Conservation (phyloP, 2,329 filamentous ascomycete genomes). For the Cadophora sp. region DNA sequence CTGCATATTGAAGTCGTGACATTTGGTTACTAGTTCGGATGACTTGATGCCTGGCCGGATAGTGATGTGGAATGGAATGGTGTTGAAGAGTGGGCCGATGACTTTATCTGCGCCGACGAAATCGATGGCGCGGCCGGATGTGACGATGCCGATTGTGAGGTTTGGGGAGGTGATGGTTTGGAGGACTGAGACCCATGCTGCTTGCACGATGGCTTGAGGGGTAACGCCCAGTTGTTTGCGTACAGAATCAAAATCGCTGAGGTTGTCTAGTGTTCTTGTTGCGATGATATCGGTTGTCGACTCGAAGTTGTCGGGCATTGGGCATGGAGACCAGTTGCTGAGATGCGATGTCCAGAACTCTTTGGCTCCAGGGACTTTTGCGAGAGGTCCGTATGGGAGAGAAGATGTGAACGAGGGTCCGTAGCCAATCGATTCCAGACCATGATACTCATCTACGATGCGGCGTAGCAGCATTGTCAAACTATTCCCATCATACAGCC, state of each 20-base stretch:
- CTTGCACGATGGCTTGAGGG: constrained; percentile 79
- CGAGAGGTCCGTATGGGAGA: constrained; percentile 73
- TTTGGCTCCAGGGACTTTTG: constrained; percentile 53
- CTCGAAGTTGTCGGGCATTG: constrained; percentile 23
- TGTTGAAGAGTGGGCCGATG: constrained; percentile 90
- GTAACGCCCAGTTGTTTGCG: constrained; percentile 72
- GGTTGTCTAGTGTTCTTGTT: constrained; percentile 44
- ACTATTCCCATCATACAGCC: constrained; percentile 84
- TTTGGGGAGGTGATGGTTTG: constrained; percentile 54
- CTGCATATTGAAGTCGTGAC: constrained; percentile 74
- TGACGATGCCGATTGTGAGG: constrained; percentile 70
- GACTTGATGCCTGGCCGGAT: constrained; percentile 58
- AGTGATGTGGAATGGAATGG: constrained; percentile 72
- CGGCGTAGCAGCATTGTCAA: constrained; percentile 70
- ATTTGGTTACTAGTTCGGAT: constrained; percentile 63
- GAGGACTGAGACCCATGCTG: constrained; percentile 73
- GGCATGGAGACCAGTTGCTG: constrained; percentile 32
- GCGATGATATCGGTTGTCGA: constrained; percentile 35
- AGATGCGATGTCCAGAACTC: constrained; percentile 67
- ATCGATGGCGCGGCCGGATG: constrained; percentile 79
- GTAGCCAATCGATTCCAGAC: constrained; percentile 36
- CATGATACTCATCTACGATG: constrained; percentile 60
- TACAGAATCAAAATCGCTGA: constrained; percentile 56
- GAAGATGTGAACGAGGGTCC: constrained; percentile 69
- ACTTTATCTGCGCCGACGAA: constrained; percentile 69